Conservation (phyloP, 176 grass and related monocot species). For the Musa acuminata region DNA sequence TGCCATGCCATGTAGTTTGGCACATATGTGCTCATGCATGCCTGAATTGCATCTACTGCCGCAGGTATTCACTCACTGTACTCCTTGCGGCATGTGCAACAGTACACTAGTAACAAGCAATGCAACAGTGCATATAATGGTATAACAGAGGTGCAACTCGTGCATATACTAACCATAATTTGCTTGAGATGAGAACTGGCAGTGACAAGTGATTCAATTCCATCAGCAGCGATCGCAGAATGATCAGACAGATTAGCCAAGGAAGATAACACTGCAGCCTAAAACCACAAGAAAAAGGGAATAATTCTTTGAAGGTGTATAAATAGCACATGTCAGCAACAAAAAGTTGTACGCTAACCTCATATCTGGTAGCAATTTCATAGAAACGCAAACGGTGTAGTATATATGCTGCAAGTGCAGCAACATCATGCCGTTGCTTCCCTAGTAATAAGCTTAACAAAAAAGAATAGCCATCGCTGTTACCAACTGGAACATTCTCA, state of each 20-base stretch:
- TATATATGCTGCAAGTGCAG: slow-evolving; percentile 56
- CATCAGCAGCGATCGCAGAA: slow-evolving; percentile 37
- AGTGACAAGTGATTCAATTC: slow-evolving; percentile 41
- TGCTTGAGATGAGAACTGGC: slow-evolving; percentile 67
- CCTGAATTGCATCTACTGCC: neutral
- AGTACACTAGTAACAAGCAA: neutral
- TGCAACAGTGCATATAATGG: neutral
- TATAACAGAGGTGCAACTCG: neutral
- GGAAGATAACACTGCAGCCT: slow-evolving; percentile 66
- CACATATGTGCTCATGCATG: neutral
- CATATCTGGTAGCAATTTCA: slow-evolving; percentile 79
- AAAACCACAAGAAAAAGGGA: slow-evolving; percentile 39
- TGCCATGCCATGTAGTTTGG: neutral
- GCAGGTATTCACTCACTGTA: neutral
- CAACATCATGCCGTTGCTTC: slow-evolving; percentile 79
- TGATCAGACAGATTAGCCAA: slow-evolving; percentile 36
- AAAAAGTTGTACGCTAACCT: slow-evolving; percentile 36
- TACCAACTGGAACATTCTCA: slow-evolving; percentile 36
- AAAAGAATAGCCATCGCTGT: slow-evolving; percentile 67
- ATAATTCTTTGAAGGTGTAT: slow-evolving; percentile 4
- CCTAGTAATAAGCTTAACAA: slow-evolving; percentile 77
- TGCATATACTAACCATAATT: slow-evolving; percentile 33
- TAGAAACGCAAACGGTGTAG: slow-evolving; percentile 77
- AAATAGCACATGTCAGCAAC: neutral
- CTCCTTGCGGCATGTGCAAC: neutral